Conservation (phyloP, 768 basidiomycete species). For the Suillus subaureus region DNA sequence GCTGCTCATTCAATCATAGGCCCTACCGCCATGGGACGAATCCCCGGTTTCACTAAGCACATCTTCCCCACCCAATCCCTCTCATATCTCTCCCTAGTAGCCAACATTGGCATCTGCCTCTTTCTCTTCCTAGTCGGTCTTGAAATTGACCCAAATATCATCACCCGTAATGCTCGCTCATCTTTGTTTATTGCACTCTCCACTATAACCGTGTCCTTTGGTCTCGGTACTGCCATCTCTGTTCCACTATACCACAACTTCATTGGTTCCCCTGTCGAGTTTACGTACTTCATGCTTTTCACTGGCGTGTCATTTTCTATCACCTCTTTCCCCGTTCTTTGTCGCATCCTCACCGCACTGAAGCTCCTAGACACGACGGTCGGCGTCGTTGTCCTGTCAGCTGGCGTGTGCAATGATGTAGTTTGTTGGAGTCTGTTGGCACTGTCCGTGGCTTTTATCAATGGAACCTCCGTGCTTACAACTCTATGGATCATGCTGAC, state of each 20-base stretch:
- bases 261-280: slow-evolving; percentile 59
- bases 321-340: slow-evolving; percentile 88
- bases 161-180: slow-evolving; percentile 72
- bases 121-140: slow-evolving; percentile 94
- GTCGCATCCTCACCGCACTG: slow-evolving; percentile 85
- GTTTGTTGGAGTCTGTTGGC: slow-evolving; percentile 90
- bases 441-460: slow-evolving; percentile 88
- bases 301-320: slow-evolving; percentile 89
- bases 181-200: slow-evolving; percentile 71
- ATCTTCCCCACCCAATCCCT: slow-evolving; percentile 77
- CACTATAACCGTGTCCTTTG: slow-evolving; percentile 88
- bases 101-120: slow-evolving; percentile 85
- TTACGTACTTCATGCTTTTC: slow-evolving; percentile 93
- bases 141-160: slow-evolving; percentile 83
- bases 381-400: slow-evolving; percentile 89
- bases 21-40: slow-evolving; percentile 72
- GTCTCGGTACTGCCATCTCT: slow-evolving; percentile 74
- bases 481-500: slow-evolving; percentile 84
- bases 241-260: slow-evolving; percentile 78
- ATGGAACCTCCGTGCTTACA: slow-evolving; percentile 78
- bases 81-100: slow-evolving; percentile 81
- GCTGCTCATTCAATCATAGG: slow-evolving; percentile 33
- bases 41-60: slow-evolving; percentile 85
- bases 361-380: slow-evolving; percentile 91
- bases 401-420: slow-evolving; percentile 89